These are phyloP conservation scores for Trichoderma koningiopsis DNA, from an alignment of 2,329 filamentous ascomycete species.

Conservation along the genomic window DNA sequence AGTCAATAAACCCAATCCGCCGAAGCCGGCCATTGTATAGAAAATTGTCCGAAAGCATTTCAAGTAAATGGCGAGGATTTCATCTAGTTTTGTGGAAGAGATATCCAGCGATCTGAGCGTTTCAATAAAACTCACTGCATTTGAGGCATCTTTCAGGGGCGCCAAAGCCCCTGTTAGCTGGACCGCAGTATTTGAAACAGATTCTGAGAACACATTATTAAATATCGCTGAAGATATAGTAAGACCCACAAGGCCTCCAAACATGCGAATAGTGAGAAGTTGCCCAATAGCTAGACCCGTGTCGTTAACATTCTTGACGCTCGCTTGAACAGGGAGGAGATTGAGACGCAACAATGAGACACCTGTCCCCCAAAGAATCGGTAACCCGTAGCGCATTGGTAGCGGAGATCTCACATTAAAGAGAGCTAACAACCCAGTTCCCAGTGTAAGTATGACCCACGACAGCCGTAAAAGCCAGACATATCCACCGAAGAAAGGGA, in stretches of 20 bases:
- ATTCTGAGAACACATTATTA: background rate
- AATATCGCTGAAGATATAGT: constrained; percentile 29
- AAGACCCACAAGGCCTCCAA: constrained; percentile 43
- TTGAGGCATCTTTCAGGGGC: background rate
- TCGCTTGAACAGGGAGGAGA: constrained; percentile 40
- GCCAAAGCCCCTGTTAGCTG: background rate
- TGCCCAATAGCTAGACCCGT: constrained; percentile 40
- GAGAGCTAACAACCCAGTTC: background rate
- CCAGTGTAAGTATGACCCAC: background rate
- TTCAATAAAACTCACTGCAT: background rate
- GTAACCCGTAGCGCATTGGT: background rate
- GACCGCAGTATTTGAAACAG: background rate
- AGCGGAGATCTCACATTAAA: background rate
- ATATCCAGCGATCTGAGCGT: background rate
- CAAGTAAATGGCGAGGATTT: background rate
- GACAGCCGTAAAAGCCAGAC: background rate
- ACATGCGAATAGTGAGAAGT: constrained; percentile 39
- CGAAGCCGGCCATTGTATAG: background rate
- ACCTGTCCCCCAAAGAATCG: background rate
- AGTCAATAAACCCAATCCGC: background rate
- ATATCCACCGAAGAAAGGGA: background rate
- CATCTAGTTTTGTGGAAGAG: background rate
- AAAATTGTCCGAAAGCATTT: background rate
- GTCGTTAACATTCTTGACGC: constrained; percentile 38
- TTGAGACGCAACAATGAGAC: background rate